Evolutionary conservation across 306 rosid species (phyloP).

Genomic region (Vigna angularis): DNA sequence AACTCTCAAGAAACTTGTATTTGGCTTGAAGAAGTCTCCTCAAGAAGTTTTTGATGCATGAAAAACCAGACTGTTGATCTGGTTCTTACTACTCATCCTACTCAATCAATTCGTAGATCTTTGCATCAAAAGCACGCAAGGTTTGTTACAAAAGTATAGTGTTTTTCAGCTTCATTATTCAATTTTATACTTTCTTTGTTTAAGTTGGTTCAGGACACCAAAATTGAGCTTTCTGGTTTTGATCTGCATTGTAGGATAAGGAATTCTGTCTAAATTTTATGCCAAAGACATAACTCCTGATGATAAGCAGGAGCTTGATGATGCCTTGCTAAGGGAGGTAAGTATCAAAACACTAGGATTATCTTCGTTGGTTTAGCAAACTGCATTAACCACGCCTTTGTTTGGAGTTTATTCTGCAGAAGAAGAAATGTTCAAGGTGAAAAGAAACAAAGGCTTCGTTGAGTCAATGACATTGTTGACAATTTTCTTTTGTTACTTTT

Average conservation of each 20-base stretch:
- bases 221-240: no score
- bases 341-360: constrained; percentile 35
- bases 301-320: constrained; percentile 98
- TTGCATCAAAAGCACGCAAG: constrained; percentile 98
- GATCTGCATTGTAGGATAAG: no score
- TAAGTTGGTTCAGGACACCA: no score
- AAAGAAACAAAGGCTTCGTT: constrained; percentile 9
- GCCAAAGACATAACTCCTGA: constrained; percentile 98
- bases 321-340: constrained; percentile 97
- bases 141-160: constrained; percentile 51
- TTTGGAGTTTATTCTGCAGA: constrained; percentile 15
- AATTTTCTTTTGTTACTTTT: constrained; percentile 26
- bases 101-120: constrained; percentile 95
- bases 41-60: constrained; percentile 95
- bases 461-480: background rate
- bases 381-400: background rate
- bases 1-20: constrained; percentile 92
- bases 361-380: constrained; percentile 13
- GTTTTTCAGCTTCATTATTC: no score
- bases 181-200: no score
- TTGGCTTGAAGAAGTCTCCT: constrained; percentile 75
- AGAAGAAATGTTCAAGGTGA: background rate
- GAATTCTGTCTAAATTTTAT: no score
- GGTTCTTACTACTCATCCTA: constrained; percentile 98
- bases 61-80: constrained; percentile 96